Conservation (phyloP, 2,329 filamentous ascomycete genomes). For the Diaporthe longicolla region DNA sequence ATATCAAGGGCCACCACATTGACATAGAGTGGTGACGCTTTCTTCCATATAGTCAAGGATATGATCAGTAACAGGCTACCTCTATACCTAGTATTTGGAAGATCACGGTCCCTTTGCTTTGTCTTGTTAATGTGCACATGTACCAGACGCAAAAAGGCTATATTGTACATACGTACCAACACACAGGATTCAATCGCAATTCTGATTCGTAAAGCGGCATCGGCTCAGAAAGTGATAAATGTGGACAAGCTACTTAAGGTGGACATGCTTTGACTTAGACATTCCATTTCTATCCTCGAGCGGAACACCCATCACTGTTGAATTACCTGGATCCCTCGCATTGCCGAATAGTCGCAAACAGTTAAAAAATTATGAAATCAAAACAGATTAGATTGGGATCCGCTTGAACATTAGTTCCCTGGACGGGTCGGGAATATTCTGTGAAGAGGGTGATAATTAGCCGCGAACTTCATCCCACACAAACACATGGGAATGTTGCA, state of each 20-base stretch:
- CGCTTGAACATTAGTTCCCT: constrained; percentile 47
- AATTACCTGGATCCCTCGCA: background rate
- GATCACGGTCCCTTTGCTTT: background rate
- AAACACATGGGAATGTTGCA: background rate
- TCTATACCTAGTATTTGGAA: background rate
- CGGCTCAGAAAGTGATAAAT: background rate
- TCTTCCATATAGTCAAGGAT: background rate
- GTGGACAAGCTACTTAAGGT: background rate
- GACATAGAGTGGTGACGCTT: constrained; percentile 29
- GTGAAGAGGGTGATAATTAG: background rate
- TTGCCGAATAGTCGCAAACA: background rate
- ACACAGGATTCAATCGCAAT: background rate
- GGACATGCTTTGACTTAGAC: background rate
- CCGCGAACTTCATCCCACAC: background rate
- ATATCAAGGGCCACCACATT: constrained; percentile 39
- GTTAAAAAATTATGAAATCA: background rate
- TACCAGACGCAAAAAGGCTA: background rate
- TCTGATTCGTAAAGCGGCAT: background rate
- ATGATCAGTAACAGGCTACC: background rate
- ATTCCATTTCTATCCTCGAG: background rate
- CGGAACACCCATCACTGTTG: background rate
- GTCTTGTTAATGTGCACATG: background rate
- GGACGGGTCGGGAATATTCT: constrained; percentile 46
- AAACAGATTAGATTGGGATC: constrained; percentile 27
- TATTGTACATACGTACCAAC: background rate